A percentile compares a stretch with the other conserved stretches of the same genome.
These are phyloP conservation scores for Ophiostoma australiae DNA, from an alignment of 2,329 filamentous ascomycete genomes.

Conservation along the genomic window DNA sequence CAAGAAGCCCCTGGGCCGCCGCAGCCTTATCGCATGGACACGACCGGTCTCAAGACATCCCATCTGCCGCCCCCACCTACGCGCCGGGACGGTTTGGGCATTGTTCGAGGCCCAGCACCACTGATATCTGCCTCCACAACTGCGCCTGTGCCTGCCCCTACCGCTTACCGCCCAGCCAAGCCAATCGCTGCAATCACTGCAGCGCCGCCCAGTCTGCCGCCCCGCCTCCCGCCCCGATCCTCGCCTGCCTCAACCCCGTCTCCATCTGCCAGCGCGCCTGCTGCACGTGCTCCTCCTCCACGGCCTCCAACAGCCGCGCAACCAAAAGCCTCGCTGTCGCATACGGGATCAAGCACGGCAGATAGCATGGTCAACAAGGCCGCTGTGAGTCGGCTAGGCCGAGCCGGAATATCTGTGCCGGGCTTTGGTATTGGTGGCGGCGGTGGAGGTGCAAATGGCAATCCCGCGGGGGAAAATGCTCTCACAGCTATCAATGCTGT, in stretches of 20 bases:
- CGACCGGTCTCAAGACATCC: slow-evolving; percentile 64
- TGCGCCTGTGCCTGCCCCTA: slow-evolving; percentile 28
- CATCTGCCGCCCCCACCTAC: slow-evolving; percentile 67
- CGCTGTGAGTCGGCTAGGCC: slow-evolving; percentile 61
- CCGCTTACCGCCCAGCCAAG: slow-evolving; percentile 22
- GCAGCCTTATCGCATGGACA: slow-evolving; percentile 64
- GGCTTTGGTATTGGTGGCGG: slow-evolving; percentile 63
- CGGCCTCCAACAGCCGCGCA: background rate
- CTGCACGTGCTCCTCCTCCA: slow-evolving; percentile 30
- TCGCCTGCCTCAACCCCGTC: slow-evolving; percentile 18
- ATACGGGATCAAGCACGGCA: background rate
- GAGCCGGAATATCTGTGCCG: slow-evolving; percentile 73
- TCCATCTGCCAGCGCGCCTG: slow-evolving; percentile 3
- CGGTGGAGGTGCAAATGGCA: slow-evolving; percentile 26
- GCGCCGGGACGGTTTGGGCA: slow-evolving; percentile 43
- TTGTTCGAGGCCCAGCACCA: slow-evolving; percentile 32
- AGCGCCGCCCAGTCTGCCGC: slow-evolving; percentile 23
- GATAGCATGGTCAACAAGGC: slow-evolving; percentile 43
- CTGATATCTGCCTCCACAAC: slow-evolving; percentile 18
- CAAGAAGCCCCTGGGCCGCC: slow-evolving; percentile 48
- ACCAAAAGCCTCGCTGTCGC: background rate
- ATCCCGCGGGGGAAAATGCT: background rate
- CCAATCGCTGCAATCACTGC: slow-evolving; percentile 6
- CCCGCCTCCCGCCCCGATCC: slow-evolving; percentile 29
- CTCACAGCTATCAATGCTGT: slow-evolving; percentile 21